Percentiles rank a stretch among this genome's conserved stretches.
These are phyloP conservation scores for Termitomyces eurrhizus DNA, from an alignment of 768 basidiomycete species.

Conservation along the genomic window DNA sequence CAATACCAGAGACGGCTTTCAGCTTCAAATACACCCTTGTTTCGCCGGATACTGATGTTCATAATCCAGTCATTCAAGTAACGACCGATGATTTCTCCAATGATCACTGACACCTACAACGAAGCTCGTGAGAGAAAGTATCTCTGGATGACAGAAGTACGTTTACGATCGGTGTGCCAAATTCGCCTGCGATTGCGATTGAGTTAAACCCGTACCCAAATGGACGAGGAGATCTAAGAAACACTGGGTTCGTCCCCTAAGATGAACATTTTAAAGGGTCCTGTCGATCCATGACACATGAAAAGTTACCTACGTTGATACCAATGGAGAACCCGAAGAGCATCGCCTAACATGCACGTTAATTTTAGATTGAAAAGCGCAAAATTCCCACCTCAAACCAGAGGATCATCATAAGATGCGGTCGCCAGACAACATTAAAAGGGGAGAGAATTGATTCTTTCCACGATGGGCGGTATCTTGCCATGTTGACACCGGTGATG, in stretches of 20 bases:
- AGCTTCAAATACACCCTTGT: constrained; percentile 38
- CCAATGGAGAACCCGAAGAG: constrained; percentile 30
- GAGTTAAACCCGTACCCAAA: constrained; percentile 34
- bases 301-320: constrained; percentile 29
- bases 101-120: constrained; percentile 28
- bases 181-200: constrained; percentile 36
- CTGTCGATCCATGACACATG: neutral
- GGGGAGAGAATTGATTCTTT: constrained; percentile 28
- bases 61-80: constrained; percentile 36
- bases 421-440: constrained; percentile 44
- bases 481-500: constrained; percentile 50
- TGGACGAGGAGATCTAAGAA: constrained; percentile 23
- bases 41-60: constrained; percentile 26
- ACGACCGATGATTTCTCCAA: constrained; percentile 34
- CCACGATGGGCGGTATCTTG: constrained; percentile 35
- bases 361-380: constrained; percentile 1
- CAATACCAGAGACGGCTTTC: constrained; percentile 45
- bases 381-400: constrained; percentile 32
- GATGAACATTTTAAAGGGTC: constrained; percentile 20
- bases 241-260: constrained; percentile 30
- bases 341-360: constrained; percentile 13
- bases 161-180: constrained; percentile 35
- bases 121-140: neutral
- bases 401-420: constrained; percentile 38
- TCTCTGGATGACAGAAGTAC: neutral